Conservation (phyloP, 192 early-diverging fungal species). For the Martensiomyces pterosporus region DNA sequence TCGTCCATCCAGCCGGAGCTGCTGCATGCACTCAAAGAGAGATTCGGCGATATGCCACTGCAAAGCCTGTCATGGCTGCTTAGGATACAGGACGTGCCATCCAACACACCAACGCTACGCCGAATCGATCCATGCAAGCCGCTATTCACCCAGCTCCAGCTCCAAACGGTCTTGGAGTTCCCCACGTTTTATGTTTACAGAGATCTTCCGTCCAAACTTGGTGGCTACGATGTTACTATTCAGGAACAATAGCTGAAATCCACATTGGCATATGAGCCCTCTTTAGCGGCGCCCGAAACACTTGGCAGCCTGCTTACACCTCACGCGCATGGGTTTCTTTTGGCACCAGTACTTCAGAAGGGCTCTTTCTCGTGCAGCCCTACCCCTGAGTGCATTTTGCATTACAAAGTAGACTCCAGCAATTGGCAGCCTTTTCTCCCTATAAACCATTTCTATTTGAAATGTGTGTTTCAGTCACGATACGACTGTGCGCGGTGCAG, state of each 20-base stretch:
- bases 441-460: too few species aligned
- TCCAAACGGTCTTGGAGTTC: slow-evolving; percentile 52
- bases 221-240: slow-evolving; percentile 11
- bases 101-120: slow-evolving; percentile 50
- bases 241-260: slow-evolving; percentile 1
- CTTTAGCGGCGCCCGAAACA: too few species aligned
- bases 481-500: too few species aligned
- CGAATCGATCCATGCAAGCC: slow-evolving; percentile 28
- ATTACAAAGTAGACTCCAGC: too few species aligned
- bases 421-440: too few species aligned
- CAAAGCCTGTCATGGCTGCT: slow-evolving; percentile 12
- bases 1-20: slow-evolving; percentile 7
- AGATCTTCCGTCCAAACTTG: slow-evolving; percentile 5
- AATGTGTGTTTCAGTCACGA: too few species aligned
- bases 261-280: neutral
- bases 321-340: too few species aligned
- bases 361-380: too few species aligned
- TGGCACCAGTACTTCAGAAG: too few species aligned
- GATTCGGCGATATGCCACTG: slow-evolving; percentile 2
- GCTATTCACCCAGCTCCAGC: slow-evolving; percentile 43
- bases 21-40: neutral
- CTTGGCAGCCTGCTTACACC: too few species aligned
- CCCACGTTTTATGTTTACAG: slow-evolving; percentile 46
- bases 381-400: too few species aligned
- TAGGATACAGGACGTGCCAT: slow-evolving; percentile 27